phyloP scores from a whole-genome alignment of 768 basidiomycete species.

The Leccinum longicurvipes region DNA sequence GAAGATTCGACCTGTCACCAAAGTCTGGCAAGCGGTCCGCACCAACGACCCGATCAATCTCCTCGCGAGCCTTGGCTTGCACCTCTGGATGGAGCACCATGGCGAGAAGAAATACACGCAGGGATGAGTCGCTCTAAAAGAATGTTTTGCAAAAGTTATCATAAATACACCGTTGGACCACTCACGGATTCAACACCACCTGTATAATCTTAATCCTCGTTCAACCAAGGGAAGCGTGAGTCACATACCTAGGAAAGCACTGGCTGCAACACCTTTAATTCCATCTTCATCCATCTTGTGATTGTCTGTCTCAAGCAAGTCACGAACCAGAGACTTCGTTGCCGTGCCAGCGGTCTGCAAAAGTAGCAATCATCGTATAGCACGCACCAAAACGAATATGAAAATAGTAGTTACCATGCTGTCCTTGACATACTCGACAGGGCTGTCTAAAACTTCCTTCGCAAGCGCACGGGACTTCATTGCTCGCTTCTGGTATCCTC shows the following conservation, averaged over 20 bases:
- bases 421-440: constrained; percentile 20
- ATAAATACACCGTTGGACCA: background rate
- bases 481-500: constrained; percentile 20
- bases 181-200: constrained; percentile 29
- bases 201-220: background rate
- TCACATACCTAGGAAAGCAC: constrained; percentile 22
- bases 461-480: constrained; percentile 19
- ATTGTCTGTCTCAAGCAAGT: constrained; percentile 7
- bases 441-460: constrained; percentile 18
- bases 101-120: constrained; percentile 31
- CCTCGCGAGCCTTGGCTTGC: constrained; percentile 30
- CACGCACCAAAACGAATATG: background rate
- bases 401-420: constrained; percentile 17
- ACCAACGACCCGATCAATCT: constrained; percentile 33
- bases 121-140: constrained; percentile 9
- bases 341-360: constrained; percentile 22
- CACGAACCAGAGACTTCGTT: constrained; percentile 20
- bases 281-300: constrained; percentile 2
- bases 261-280: constrained; percentile 24
- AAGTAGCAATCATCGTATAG: background rate
- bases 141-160: background rate
- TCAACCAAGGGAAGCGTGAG: background rate
- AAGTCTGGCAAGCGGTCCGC: constrained; percentile 27
- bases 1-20: constrained; percentile 25
- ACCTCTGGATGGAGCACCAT: constrained; percentile 34